Conservation (phyloP, 2,329 filamentous ascomycete genomes). For the Fusarium domesticum region DNA sequence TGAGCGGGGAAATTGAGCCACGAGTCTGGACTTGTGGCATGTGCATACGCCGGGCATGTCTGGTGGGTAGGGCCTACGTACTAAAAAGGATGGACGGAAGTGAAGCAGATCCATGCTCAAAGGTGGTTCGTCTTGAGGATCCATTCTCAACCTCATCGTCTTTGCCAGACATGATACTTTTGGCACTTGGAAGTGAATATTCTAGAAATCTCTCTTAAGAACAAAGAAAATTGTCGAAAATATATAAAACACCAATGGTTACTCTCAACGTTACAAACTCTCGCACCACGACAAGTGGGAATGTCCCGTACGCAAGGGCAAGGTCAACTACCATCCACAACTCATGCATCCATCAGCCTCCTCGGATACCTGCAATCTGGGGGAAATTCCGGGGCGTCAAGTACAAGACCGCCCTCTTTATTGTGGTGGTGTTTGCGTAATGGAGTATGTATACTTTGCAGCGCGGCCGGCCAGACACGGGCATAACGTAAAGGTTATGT, state of each 20-base stretch:
- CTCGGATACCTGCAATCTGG: not conserved
- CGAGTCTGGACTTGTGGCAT: too few relatives aligned
- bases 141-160: not conserved
- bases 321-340: not conserved
- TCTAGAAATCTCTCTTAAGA: too few relatives aligned
- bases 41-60: too few relatives aligned
- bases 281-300: not conserved
- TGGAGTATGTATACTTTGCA: not conserved
- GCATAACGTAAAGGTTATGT: too few relatives aligned
- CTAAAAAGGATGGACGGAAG: too few relatives aligned
- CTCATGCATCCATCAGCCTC: not conserved
- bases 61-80: too few relatives aligned
- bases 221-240: not conserved
- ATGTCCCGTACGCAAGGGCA: not conserved
- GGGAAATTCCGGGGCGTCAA: not conserved
- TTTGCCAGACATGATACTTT: too few relatives aligned
- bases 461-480: too few relatives aligned
- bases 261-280: not conserved
- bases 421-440: not conserved
- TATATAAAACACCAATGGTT: not conserved
- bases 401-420: not conserved
- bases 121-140: not conserved
- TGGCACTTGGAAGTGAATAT: too few relatives aligned
- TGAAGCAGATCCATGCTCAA: too few relatives aligned
- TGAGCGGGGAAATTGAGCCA: not conserved